Evolutionary conservation across 2,329 filamentous ascomycete species (phyloP), one percentile per base, ranked within the genome.

Genomic region (Zymoseptoria brevis): DNA sequence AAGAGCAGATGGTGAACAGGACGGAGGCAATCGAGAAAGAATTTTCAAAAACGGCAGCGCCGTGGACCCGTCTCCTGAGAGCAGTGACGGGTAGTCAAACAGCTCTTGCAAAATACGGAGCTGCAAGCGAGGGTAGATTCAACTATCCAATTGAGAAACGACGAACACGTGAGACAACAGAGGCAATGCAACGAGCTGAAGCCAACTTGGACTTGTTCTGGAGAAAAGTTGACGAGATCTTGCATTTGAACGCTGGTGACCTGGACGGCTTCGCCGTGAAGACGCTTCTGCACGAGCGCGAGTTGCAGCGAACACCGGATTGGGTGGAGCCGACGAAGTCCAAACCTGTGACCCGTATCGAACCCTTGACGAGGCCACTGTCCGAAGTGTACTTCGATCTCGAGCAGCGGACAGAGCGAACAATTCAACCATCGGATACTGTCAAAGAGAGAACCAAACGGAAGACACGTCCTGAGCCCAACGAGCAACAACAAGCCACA

Each of bases 351-450:
- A 41, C 35, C 16, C 35, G 11, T 6, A 41, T 41, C 35, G 35
- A 41, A 16, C 4, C 35, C 4, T 41, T 41, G 35, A 41, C 16
- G 35, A 22, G 21, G 16, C 63, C 64, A 48, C 56, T 72, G 16
- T 68, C 71, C 16, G 60, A 66, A 19, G 53, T 69, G 22, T 63
- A 67, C 55, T 66, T 68, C 57, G 66, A 66, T 21, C 61, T 65
- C 8, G 63, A 66, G 57, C 59, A 57, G 16, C 55, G 59, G 9
- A 66, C 57, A 9, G 58, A 66, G 58, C 57, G 54, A 6, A 54
- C 48, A 60, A 11, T 16, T 9, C 35, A 41, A 16, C 11, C 35
- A 41, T 41, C 35, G 35, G 11, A 2, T 13, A 11, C 35, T 16
- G 35, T 16, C 35, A 41, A 16, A 11, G 35, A 41, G 35, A 41